Evolutionary conservation across 169 alveolate species (phyloP), one percentile per base, ranked within the genome.

Genomic region (Cryptosporidium bovis): DNA sequence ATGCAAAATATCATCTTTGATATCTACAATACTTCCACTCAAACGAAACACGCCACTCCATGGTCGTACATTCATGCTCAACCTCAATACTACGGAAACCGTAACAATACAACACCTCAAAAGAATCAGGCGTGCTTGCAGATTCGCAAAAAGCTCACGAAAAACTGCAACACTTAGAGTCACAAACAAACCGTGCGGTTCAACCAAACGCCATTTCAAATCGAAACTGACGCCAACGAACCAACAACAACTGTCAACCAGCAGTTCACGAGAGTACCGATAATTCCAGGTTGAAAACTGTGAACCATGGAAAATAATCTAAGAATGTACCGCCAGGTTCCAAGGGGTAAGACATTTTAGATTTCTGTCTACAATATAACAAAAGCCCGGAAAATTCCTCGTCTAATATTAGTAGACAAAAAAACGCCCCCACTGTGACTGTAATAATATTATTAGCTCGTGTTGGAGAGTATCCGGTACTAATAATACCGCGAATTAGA

Each of bases 401-500:
- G 84, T 71, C 84, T 71, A 71, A 7, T 55, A 71, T 51, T 31
- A 31, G 84, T 71, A 71, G 84, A 71, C 84, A 71, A 71, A 53
- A 51, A 53, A 53, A 71, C 84, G 84, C 67, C 84, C 84, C 66
- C 67, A 71, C 67, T 51, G 31, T 34, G 31, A 29, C 44, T 53
- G 84, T 53, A 55, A 55, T 71, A 71, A 34, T 50, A 56, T 71
- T 40, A 55, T 51, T 71, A 71, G 84, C 84, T 71, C 84, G 84
- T 71, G 68, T 66, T 71, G 84, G 84, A 71, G 84, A 71, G 84
- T 71, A 71, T 71, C 84, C 84, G 84, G 84, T 71, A 71, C 84
- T 71, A 71, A 34, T 53, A 56, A 56, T 71, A 71, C 84, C 84
- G 84, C 84, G 84, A 71, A 56, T 40, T 71, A 34, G 40, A 44